Evolutionary conservation across 176 grass and related monocot species (phyloP).

Genomic region (Musa beccarii): DNA sequence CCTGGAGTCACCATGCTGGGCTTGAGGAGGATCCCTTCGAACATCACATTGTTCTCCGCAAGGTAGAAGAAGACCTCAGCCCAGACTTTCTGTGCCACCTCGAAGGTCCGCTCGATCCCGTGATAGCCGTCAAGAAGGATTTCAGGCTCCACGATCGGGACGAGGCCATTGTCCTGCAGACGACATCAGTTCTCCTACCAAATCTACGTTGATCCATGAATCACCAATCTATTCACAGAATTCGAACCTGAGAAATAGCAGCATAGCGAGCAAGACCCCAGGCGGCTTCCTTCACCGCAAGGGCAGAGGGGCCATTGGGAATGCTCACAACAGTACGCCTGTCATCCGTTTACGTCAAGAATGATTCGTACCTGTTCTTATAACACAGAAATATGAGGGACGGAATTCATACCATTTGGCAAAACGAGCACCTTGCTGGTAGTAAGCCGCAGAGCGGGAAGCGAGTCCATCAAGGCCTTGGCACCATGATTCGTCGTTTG

Average conservation of each 20-base stretch:
- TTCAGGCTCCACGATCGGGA: constrained; percentile 22
- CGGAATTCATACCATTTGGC: constrained; percentile 14
- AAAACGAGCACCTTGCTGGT: constrained; percentile 23
- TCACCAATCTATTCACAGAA: neutral
- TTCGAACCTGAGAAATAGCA: constrained; percentile 4
- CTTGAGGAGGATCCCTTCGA: constrained; percentile 21
- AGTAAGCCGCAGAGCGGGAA: constrained; percentile 22
- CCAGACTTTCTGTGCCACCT: constrained; percentile 23
- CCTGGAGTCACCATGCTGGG: constrained; percentile 22
- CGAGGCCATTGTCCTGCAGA: constrained; percentile 14
- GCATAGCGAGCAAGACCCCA: constrained; percentile 26
- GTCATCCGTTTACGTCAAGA: neutral
- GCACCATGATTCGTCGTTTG: constrained; percentile 16
- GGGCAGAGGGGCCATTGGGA: constrained; percentile 16
- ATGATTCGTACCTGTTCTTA: too few species aligned
- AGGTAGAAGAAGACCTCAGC: constrained; percentile 18
- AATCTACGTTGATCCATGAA: neutral
- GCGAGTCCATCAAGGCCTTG: constrained; percentile 21
- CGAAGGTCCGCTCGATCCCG: constrained; percentile 16
- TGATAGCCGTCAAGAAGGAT: constrained; percentile 19
- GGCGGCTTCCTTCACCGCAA: constrained; percentile 18
- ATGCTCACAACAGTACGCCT: constrained; percentile 17
- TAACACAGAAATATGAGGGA: neutral
- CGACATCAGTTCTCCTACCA: neutral
- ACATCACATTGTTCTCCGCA: constrained; percentile 21